phyloP scores from a whole-genome alignment of 345 rosid species.

The Eucalyptus cloeziana region DNA sequence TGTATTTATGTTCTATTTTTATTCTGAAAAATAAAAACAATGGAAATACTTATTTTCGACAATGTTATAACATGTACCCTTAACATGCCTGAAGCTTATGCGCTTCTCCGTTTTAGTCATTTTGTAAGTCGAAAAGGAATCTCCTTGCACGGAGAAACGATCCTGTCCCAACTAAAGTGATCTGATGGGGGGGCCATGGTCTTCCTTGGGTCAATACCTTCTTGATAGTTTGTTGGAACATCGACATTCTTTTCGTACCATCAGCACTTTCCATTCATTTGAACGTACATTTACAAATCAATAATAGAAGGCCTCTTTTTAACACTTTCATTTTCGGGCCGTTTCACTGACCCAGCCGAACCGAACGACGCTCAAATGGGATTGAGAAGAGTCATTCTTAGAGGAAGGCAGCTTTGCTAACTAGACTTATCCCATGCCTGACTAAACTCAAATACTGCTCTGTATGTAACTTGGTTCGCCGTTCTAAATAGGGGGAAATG shows the following conservation, averaged over 20 bases:
- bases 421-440: neutral
- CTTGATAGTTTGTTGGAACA: neutral
- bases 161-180: neutral
- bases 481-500: neutral
- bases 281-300: neutral
- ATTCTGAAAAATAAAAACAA: too few species aligned
- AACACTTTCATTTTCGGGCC: neutral
- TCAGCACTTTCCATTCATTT: neutral
- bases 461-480: neutral
- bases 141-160: neutral
- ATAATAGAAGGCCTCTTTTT: neutral
- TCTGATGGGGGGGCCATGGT: neutral
- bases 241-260: too few species aligned
- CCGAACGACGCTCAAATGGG: neutral
- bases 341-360: neutral
- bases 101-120: neutral
- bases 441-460: neutral
- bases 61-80: too few species aligned
- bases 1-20: rapidly evolving
- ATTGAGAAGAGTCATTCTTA: neutral
- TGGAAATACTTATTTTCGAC: too few species aligned
- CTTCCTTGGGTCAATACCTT: neutral
- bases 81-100: neutral
- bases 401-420: neutral
- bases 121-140: neutral